A percentile compares a stretch with the other conserved stretches of the same genome.
phyloP scores from a whole-genome alignment of 2,329 filamentous ascomycete genomes.

The Penicillium italicum region DNA sequence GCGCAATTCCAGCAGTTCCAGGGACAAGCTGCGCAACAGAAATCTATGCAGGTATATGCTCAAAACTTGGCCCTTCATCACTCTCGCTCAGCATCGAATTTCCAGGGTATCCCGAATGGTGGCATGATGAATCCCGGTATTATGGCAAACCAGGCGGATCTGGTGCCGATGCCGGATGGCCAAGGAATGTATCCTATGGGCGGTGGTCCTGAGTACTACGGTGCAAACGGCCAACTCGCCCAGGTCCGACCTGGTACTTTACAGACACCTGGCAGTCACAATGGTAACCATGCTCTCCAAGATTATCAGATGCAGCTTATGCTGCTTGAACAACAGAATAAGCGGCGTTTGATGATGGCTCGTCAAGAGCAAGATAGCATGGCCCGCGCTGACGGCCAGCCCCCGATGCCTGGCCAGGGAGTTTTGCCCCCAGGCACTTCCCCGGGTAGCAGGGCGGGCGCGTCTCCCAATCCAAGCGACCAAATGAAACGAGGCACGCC shows the following conservation, averaged over 20 bases:
- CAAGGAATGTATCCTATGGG: constrained; percentile 42
- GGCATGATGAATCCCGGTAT: constrained; percentile 60
- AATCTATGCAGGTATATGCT: constrained; percentile 83
- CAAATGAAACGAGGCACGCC: constrained; percentile 62
- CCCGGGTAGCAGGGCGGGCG: constrained; percentile 54
- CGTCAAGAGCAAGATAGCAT: constrained; percentile 64
- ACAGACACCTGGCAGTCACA: constrained; percentile 41
- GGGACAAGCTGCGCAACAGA: constrained; percentile 64
- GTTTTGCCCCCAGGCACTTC: constrained; percentile 54
- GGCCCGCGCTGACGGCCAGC: constrained; percentile 50
- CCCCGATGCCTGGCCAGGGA: constrained; percentile 45
- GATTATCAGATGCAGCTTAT: constrained; percentile 70
- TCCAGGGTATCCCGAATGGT: constrained; percentile 75
- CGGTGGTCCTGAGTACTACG: constrained; percentile 55
- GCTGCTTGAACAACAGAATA: constrained; percentile 66
- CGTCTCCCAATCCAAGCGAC: constrained; percentile 60
- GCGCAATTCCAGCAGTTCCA: constrained; percentile 69
- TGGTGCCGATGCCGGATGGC: constrained; percentile 71
- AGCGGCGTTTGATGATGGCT: constrained; percentile 64
- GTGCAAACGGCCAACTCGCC: constrained; percentile 54
- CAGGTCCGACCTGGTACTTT: constrained; percentile 38
- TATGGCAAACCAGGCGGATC: constrained; percentile 73
- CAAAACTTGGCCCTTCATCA: constrained; percentile 80
- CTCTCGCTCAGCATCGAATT: constrained; percentile 69
- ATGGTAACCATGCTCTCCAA: constrained; percentile 61